phyloP scores from a whole-genome alignment of 1,139 yeast genomes.

The Kurtzmaniella quercitrusa region DNA sequence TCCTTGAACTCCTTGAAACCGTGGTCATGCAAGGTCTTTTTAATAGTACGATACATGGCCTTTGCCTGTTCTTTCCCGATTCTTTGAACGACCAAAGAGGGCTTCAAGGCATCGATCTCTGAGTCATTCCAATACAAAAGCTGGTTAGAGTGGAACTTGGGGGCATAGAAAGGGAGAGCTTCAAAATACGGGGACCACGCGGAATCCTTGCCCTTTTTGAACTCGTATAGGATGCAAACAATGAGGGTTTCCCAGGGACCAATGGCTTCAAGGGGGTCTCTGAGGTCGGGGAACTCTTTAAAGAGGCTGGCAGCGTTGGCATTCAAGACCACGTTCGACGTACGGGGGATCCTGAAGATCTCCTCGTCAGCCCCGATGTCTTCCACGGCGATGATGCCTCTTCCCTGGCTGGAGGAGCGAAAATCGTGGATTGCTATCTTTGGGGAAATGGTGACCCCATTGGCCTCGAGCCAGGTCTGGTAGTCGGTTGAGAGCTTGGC shows the following conservation, averaged over 20 bases:
- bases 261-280: conserved; percentile 34
- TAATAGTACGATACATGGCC: conserved; percentile 42
- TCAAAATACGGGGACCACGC: conserved; percentile 69
- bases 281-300: conserved; percentile 22
- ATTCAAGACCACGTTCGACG: conserved; percentile 42
- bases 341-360: conserved; percentile 66
- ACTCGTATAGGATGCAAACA: conserved; percentile 59
- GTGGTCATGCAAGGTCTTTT: neutral
- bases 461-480: conserved; percentile 45
- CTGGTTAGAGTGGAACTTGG: conserved; percentile 47
- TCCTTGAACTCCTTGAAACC: conserved; percentile 21
- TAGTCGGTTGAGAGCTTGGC: conserved; percentile 22
- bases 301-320: conserved; percentile 51
- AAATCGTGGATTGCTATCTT: conserved; percentile 60
- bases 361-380: conserved; percentile 57
- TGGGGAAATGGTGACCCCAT: conserved; percentile 47
- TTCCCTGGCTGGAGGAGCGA: conserved; percentile 59
- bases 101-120: conserved; percentile 51
- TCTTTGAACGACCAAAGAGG: conserved; percentile 66
- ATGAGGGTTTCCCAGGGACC: conserved; percentile 80
- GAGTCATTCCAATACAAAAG: conserved; percentile 74
- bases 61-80: conserved; percentile 70
- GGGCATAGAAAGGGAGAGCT: conserved; percentile 54
- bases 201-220: conserved; percentile 37
- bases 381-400: conserved; percentile 67